These are phyloP conservation scores for Cordyceps militaris DNA, from an alignment of 2,329 filamentous ascomycete genomes.

Conservation along the genomic window DNA sequence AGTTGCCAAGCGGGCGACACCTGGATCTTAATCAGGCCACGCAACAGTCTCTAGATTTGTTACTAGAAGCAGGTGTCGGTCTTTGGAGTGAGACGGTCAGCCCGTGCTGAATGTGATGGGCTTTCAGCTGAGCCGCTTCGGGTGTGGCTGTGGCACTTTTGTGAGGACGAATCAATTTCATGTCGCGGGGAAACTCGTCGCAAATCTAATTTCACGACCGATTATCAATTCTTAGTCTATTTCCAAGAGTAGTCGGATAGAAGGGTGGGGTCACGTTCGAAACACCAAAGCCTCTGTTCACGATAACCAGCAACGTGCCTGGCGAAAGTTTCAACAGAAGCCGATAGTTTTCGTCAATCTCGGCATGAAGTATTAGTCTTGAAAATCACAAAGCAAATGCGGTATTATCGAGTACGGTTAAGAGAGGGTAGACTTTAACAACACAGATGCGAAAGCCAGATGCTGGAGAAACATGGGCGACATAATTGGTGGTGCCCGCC, in stretches of 20 bases:
- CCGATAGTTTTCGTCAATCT: too few species aligned
- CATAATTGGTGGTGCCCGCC: too few species aligned
- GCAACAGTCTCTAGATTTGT: neutral
- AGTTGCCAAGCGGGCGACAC: neutral
- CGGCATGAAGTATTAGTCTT: too few species aligned
- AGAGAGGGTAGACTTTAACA: too few species aligned
- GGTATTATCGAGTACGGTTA: too few species aligned
- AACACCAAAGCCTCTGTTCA: neutral
- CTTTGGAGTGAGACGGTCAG: neutral
- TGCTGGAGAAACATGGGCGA: too few species aligned
- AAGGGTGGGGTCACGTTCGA: neutral
- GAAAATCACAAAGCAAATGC: too few species aligned
- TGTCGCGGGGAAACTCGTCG: neutral
- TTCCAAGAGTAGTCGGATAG: neutral
- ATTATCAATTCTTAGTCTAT: too few species aligned
- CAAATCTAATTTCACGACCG: too few species aligned
- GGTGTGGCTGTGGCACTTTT: neutral
- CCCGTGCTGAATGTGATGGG: neutral
- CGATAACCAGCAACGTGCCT: neutral
- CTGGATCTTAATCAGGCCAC: neutral
- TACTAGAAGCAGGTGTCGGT: neutral
- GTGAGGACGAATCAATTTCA: neutral
- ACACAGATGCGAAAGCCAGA: too few species aligned
- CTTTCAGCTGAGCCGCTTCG: neutral
- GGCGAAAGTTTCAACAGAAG: neutral